These are phyloP conservation scores for Diophrys sp. DNA, from an alignment of 73 alveolate genomes.

Conservation along the genomic window DNA sequence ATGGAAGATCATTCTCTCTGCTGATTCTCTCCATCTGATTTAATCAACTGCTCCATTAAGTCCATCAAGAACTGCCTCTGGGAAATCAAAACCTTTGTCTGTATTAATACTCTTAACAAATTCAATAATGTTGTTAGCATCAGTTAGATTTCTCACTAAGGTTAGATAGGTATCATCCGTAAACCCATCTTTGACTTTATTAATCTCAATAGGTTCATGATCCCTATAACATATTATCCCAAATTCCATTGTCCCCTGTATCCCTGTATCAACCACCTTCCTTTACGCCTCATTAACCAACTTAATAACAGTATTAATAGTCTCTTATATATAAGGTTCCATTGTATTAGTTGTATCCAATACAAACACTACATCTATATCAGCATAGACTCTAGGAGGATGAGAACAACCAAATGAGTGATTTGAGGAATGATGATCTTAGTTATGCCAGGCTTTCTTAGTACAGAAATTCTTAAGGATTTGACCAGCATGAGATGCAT, in stretches of 20 bases:
- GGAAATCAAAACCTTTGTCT: slow-evolving; percentile 85
- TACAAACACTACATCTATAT: slow-evolving; percentile 81
- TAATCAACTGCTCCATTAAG: slow-evolving; percentile 73
- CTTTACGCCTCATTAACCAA: slow-evolving; percentile 60
- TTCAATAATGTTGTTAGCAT: slow-evolving; percentile 60
- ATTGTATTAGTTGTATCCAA: slow-evolving; percentile 87
- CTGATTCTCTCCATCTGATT: slow-evolving; percentile 87
- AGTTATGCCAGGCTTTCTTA: slow-evolving; percentile 33
- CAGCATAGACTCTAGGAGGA: slow-evolving; percentile 21
- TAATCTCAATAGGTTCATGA: slow-evolving; percentile 76
- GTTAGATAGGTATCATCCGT: slow-evolving; percentile 62
- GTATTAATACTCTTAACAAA: slow-evolving; percentile 58
- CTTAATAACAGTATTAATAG: slow-evolving; percentile 72
- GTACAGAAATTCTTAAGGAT: slow-evolving; percentile 6
- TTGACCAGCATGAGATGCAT: slow-evolving; percentile 18
- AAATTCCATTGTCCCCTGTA: slow-evolving; percentile 62
- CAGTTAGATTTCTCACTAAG: slow-evolving; percentile 62
- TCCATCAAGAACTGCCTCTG: slow-evolving; percentile 94
- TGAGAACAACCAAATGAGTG: slow-evolving; percentile 65
- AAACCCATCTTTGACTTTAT: not conserved
- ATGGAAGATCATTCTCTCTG: slow-evolving; percentile 82
- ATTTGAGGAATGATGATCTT: not conserved
- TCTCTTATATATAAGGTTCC: slow-evolving; percentile 70
- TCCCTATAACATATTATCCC: slow-evolving; percentile 88
- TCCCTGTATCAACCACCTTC: slow-evolving; percentile 33